Percentiles rank a stretch among this genome's conserved stretches.
phyloP scores from a whole-genome alignment of 768 basidiomycete species.

The Leccinum olivaceopallidum region DNA sequence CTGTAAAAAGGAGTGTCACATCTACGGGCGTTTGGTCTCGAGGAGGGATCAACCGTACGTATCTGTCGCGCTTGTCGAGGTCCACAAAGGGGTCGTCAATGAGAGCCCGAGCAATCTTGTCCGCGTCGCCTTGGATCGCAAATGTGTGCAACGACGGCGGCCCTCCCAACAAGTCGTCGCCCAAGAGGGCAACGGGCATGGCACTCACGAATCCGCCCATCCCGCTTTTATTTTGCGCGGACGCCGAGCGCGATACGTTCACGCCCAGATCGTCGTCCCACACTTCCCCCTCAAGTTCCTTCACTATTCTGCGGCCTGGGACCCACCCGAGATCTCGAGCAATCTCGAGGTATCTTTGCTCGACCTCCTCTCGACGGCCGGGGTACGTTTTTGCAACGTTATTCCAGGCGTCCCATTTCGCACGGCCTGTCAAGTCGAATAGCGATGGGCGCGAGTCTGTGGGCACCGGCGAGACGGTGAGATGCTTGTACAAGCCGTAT shows the following conservation, averaged over 20 bases:
- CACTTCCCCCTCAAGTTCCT: constrained; percentile 35
- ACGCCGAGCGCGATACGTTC: constrained; percentile 22
- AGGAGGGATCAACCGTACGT: constrained; percentile 50
- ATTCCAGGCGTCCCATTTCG: constrained; percentile 89
- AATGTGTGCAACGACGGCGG: constrained; percentile 55
- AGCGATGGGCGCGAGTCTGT: constrained; percentile 63
- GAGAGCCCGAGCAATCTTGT: constrained; percentile 46
- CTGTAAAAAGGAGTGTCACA: constrained; percentile 39
- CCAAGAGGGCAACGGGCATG: constrained; percentile 44
- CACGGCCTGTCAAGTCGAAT: constrained; percentile 76
- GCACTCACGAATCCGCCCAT: constrained; percentile 68
- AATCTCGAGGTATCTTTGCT: constrained; percentile 66
- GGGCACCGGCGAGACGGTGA: constrained; percentile 61
- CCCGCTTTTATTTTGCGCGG: constrained; percentile 31
- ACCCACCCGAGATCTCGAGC: constrained; percentile 72
- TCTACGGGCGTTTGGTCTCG: constrained; percentile 1
- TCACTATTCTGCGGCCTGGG: constrained; percentile 30
- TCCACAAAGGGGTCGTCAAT: constrained; percentile 42
- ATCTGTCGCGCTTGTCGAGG: constrained; percentile 67
- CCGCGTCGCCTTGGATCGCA: constrained; percentile 58
- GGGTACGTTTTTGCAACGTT: constrained; percentile 49
- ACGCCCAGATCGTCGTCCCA: constrained; percentile 43
- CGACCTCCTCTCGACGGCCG: constrained; percentile 46
- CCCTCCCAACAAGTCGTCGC: constrained; percentile 38
- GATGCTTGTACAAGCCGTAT: constrained; percentile 82